These are phyloP conservation scores for Termitomyces sp. DNA, from an alignment of 768 basidiomycete genomes.

Conservation along the genomic window DNA sequence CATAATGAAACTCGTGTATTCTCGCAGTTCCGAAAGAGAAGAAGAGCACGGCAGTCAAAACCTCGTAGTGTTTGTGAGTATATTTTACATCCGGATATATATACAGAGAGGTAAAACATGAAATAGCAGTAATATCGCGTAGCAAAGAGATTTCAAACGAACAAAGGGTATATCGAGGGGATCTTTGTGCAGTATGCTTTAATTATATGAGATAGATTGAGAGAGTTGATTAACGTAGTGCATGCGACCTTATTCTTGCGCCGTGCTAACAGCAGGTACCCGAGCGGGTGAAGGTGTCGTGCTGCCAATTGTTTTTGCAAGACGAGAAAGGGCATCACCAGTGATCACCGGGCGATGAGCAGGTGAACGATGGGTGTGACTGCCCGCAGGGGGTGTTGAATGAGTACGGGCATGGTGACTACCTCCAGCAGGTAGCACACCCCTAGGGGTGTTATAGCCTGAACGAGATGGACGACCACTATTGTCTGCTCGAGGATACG, in stretches of 20 bases:
- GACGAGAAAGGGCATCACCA: conserved; percentile 62
- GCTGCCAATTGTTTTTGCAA: conserved; percentile 59
- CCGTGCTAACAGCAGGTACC: conserved; percentile 16
- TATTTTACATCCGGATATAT: conserved; percentile 18
- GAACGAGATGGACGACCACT: conserved; percentile 35
- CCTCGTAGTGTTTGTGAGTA: background rate
- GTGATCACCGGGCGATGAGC: conserved; percentile 66
- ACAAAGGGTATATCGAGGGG: conserved; percentile 2
- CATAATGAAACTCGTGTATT: background rate
- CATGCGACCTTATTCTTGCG: conserved; percentile 21
- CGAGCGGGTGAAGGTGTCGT: conserved; percentile 21
- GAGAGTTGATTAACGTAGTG: background rate
- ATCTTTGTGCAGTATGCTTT: background rate
- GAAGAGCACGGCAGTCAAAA: background rate
- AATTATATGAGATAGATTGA: background rate
- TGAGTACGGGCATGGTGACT: conserved; percentile 57
- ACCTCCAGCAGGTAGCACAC: conserved; percentile 25
- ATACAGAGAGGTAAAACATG: conserved; percentile 9
- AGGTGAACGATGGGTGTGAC: conserved; percentile 32
- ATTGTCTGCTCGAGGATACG: conserved; percentile 26
- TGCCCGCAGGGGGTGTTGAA: conserved; percentile 54
- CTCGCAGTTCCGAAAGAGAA: background rate
- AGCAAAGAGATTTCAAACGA: background rate
- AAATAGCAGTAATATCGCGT: conserved; percentile 1
- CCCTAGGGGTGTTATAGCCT: conserved; percentile 42